Evolutionary conservation across 129 eudicot species (phyloP).

Genomic region (Centrapalus pauciflorus): DNA sequence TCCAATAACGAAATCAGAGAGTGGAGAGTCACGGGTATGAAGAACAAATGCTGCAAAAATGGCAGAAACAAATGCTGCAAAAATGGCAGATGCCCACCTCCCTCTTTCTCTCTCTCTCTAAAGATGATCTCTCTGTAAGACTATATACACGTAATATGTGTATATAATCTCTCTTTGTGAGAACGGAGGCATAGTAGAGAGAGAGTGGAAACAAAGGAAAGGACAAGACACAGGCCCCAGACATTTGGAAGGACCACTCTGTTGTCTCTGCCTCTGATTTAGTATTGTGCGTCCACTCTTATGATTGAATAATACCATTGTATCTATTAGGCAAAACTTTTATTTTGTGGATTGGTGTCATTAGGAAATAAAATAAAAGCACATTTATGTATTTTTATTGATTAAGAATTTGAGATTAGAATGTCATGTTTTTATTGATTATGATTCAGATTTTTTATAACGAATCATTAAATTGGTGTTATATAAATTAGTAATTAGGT

Average conservation of each 20-base stretch:
- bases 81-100: conserved; percentile 29
- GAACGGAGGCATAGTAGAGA: neutral
- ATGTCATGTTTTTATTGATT: no score
- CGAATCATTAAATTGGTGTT: no score
- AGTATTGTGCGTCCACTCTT: conserved; percentile 3
- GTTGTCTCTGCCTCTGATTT: conserved; percentile 18
- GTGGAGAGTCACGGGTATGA: conserved; percentile 35
- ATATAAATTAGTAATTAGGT: no score
- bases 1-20: conserved; percentile 30
- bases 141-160: neutral
- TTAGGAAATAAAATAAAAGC: no score
- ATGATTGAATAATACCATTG: conserved; percentile 1
- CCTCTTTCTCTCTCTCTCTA: neutral
- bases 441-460: no score
- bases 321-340: neutral
- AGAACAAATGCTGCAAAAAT: conserved; percentile 28
- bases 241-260: conserved; percentile 31
- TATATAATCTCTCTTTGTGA: neutral
- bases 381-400: no score
- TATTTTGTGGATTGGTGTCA: no score
- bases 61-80: conserved; percentile 36
- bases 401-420: no score
- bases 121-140: neutral
- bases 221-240: conserved; percentile 27
- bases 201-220: conserved; percentile 26